A percentile compares a stretch with the other conserved stretches of the same genome.
phyloP scores from a whole-genome alignment of 1,284 basidiomycete genomes.

The Moesziomyces aphidis region DNA sequence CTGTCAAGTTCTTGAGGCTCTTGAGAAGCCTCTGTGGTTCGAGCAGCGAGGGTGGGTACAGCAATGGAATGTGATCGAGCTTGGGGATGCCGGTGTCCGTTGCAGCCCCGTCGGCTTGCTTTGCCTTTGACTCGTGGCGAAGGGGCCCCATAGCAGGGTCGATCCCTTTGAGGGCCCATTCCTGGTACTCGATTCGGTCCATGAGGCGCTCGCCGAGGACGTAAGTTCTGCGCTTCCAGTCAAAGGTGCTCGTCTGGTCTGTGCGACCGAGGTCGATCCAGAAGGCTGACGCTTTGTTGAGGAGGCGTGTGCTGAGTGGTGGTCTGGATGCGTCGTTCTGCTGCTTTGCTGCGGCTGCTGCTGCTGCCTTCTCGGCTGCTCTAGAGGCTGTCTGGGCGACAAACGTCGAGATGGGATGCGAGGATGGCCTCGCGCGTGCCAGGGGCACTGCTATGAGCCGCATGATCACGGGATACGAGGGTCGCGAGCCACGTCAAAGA shows the following conservation, averaged over 20 bases:
- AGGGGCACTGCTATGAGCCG: constrained; percentile 60
- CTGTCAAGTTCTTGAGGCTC: constrained; percentile 48
- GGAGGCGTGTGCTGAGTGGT: constrained; percentile 47
- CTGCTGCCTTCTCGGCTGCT: constrained; percentile 37
- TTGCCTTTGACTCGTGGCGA: constrained; percentile 14
- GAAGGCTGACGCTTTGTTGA: constrained; percentile 57
- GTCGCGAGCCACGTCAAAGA: too few species aligned
- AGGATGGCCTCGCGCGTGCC: constrained; percentile 46
- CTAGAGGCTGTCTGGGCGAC: constrained; percentile 53
- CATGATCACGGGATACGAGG: constrained; percentile 18
- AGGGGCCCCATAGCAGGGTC: constrained; percentile 58
- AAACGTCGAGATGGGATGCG: constrained; percentile 57
- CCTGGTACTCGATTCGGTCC: constrained; percentile 66
- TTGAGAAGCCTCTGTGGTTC: constrained; percentile 36
- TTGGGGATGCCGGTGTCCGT: constrained; percentile 11
- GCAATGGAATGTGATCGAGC: constrained; percentile 52
- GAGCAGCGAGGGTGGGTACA: constrained; percentile 56
- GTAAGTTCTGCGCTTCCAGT: constrained; percentile 64
- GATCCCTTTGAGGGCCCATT: constrained; percentile 66
- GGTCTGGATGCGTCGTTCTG: constrained; percentile 16
- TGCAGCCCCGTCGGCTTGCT: constrained; percentile 7
- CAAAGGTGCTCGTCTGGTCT: constrained; percentile 51
- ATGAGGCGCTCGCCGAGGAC: constrained; percentile 61
- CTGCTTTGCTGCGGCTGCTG: constrained; percentile 26
- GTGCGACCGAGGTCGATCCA: constrained; percentile 62